Conservation (phyloP, 2,329 filamentous ascomycete species). For the Cladosporium cucumerinum region DNA sequence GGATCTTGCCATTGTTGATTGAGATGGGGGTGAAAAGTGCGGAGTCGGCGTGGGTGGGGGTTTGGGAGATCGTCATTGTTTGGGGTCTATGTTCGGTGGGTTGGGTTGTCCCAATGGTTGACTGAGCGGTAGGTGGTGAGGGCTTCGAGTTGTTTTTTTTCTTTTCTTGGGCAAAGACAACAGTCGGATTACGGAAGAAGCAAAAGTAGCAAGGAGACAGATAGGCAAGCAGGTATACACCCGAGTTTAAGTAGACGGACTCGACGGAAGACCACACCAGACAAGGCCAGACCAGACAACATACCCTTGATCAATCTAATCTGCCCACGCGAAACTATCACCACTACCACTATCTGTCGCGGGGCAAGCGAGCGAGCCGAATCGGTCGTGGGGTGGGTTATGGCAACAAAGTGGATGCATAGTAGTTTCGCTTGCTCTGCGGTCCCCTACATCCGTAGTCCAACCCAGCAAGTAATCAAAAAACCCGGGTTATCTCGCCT, state of each 20-base stretch:
- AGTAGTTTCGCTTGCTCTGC: neutral
- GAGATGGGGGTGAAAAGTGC: constrained; percentile 43
- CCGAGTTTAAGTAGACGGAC: neutral
- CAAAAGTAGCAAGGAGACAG: neutral
- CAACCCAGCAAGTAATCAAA: neutral
- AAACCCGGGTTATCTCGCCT: neutral
- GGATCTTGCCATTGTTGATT: constrained; percentile 42
- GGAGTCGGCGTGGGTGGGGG: neutral
- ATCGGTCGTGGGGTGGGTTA: no score
- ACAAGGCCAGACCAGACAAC: neutral
- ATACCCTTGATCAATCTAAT: no score
- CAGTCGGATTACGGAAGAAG: neutral
- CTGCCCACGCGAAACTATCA: neutral
- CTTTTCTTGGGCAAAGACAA: neutral
- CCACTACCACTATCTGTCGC: neutral
- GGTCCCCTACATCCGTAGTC: neutral
- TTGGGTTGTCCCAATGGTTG: neutral
- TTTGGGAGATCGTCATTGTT: neutral
- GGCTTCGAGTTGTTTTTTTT: neutral
- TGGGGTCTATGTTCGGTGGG: neutral
- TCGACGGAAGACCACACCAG: neutral
- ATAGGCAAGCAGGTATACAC: neutral
- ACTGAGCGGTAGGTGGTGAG: neutral
- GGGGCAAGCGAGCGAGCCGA: neutral
- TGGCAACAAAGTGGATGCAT: no score